Evolutionary conservation across 2,329 filamentous ascomycete species (phyloP).

Genomic region (Stagonosporopsis cucurbitacearum): DNA sequence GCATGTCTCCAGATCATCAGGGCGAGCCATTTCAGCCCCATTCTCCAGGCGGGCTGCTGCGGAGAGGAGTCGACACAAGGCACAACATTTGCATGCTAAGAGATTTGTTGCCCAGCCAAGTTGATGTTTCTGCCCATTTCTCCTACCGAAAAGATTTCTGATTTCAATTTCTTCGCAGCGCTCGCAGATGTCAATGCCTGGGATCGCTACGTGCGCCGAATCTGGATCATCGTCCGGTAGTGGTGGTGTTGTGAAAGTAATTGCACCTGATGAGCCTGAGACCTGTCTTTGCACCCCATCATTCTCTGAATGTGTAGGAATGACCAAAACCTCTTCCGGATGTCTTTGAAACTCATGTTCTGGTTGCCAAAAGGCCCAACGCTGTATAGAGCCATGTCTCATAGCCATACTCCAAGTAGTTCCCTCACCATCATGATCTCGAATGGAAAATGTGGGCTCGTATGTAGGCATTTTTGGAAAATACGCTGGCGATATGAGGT

Average conservation of each 20-base stretch:
- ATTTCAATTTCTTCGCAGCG: not conserved
- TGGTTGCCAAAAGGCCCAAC: not conserved
- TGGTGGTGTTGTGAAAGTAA: not conserved
- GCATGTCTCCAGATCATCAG: not conserved
- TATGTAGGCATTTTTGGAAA: not conserved
- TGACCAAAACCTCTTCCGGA: not conserved
- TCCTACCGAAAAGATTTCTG: not conserved
- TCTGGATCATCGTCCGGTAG: not conserved
- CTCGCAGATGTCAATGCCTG: not conserved
- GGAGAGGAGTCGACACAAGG: not conserved
- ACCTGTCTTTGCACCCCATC: not conserved
- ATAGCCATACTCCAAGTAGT: not conserved
- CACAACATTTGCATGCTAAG: not conserved
- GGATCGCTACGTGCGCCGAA: not conserved
- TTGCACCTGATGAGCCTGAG: not conserved
- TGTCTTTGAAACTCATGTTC: not conserved
- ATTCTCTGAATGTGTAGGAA: not conserved
- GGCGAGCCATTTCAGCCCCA: not conserved
- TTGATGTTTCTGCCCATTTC: not conserved
- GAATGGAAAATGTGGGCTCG: not conserved
- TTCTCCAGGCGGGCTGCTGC: not conserved
- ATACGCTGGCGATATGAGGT: not conserved
- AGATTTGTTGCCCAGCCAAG: not conserved
- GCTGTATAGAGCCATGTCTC: not conserved
- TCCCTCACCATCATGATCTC: not conserved